phyloP scores from a whole-genome alignment of 2,329 filamentous ascomycete genomes.

The Colletotrichum scovillei region DNA sequence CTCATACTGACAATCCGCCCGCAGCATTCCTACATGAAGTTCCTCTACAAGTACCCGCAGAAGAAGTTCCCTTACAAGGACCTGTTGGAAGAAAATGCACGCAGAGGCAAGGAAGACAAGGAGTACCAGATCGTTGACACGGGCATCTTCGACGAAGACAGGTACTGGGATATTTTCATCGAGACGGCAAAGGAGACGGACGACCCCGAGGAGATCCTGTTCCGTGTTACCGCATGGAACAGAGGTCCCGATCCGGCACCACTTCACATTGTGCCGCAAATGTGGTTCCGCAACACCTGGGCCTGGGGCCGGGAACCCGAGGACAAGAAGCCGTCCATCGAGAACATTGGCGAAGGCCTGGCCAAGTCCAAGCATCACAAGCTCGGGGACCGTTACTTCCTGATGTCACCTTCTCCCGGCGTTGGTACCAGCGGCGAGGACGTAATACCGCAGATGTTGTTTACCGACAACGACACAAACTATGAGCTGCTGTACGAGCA shows the following conservation, averaged over 20 bases:
- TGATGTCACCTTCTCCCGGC: constrained; percentile 90
- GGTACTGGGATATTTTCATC: constrained; percentile 97
- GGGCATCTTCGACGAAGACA: constrained; percentile 85
- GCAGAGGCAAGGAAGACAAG: constrained; percentile 77
- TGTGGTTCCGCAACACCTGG: constrained; percentile 99
- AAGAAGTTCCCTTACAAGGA: constrained; percentile 92
- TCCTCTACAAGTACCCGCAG: constrained; percentile 97
- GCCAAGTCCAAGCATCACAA: constrained; percentile 83
- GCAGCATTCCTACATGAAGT: constrained; percentile 99
- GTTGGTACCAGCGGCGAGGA: constrained; percentile 83
- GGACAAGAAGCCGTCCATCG: constrained; percentile 84
- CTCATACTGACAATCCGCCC: constrained; percentile 36
- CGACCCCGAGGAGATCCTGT: constrained; percentile 89
- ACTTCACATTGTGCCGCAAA: constrained; percentile 91
- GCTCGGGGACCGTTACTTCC: constrained; percentile 84
- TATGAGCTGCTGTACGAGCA: constrained; percentile 80
- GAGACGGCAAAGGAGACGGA: constrained; percentile 96
- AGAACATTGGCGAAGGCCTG: constrained; percentile 71
- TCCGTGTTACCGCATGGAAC: constrained; percentile 97
- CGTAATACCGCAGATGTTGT: constrained; percentile 85
- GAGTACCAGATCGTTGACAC: constrained; percentile 96
- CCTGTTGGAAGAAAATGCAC: constrained; percentile 84
- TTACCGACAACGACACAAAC: constrained; percentile 97
- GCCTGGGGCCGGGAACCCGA: constrained; percentile 85
- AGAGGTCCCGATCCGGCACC: constrained; percentile 90